These are phyloP conservation scores for Epichloe typhina DNA, from an alignment of 2,329 filamentous ascomycete genomes.

Conservation along the genomic window DNA sequence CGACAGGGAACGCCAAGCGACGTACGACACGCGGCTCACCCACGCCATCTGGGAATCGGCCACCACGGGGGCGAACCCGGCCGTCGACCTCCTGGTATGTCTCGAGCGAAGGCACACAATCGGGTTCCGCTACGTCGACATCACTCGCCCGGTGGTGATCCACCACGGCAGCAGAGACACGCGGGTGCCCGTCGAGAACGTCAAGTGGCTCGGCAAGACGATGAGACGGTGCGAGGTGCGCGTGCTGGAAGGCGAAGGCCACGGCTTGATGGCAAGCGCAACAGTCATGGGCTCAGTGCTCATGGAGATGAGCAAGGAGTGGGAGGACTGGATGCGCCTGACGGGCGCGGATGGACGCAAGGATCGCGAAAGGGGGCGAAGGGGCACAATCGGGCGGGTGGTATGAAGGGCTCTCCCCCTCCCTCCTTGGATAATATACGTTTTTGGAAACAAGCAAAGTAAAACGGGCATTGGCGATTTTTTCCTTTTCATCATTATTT, in stretches of 20 bases:
- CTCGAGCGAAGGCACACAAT: constrained; percentile 83
- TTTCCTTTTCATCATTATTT: too few species aligned
- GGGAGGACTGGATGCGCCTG: constrained; percentile 71
- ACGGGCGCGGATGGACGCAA: constrained; percentile 30
- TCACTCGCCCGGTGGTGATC: constrained; percentile 80
- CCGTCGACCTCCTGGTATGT: constrained; percentile 84
- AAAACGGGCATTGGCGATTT: background rate
- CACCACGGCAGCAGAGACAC: constrained; percentile 87
- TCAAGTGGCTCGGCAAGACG: constrained; percentile 83
- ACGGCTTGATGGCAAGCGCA: constrained; percentile 91
- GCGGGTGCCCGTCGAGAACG: constrained; percentile 87
- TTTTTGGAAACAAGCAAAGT: too few species aligned
- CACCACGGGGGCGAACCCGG: constrained; percentile 82
- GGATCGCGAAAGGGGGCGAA: constrained; percentile 19
- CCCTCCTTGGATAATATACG: too few species aligned
- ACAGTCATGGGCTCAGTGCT: constrained; percentile 87
- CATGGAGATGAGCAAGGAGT: constrained; percentile 87
- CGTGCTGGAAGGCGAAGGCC: constrained; percentile 80
- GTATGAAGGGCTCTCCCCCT: background rate
- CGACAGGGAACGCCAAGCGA: constrained; percentile 58
- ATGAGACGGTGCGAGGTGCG: constrained; percentile 91
- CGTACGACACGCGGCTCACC: constrained; percentile 76
- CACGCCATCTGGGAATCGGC: constrained; percentile 91
- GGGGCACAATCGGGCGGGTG: constrained; percentile 12
- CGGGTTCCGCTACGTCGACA: constrained; percentile 94